A percentile compares a stretch with the other conserved stretches of the same genome.
Conservation (phyloP, 2,329 filamentous ascomycete species). For the Colletotrichum tamarilloi region DNA sequence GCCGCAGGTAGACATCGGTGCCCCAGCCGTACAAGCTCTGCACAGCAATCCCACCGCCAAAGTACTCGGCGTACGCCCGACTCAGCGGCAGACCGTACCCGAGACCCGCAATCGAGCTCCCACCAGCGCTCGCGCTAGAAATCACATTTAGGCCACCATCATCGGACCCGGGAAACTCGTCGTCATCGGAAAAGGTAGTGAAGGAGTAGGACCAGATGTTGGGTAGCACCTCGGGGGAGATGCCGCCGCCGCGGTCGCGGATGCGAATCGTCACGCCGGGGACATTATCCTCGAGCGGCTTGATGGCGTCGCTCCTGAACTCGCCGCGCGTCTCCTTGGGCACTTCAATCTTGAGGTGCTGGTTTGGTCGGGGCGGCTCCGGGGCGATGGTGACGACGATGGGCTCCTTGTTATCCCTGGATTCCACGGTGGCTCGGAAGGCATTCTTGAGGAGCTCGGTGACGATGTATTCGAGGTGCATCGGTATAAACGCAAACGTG, state of each 20-base stretch:
- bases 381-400: constrained; percentile 93
- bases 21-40: constrained; percentile 97
- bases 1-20: constrained; percentile 73
- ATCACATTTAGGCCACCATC: constrained; percentile 82
- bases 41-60: constrained; percentile 94
- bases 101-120: constrained; percentile 88
- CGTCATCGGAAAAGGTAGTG: constrained; percentile 84
- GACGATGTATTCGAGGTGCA: constrained; percentile 96
- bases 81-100: constrained; percentile 93
- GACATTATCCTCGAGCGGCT: constrained; percentile 70
- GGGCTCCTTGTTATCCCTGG: constrained; percentile 80
- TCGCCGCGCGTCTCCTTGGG: constrained; percentile 52
- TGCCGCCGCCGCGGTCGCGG: constrained; percentile 93
- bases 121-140: constrained; percentile 75
- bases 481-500: constrained; percentile 93
- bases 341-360: constrained; percentile 47
- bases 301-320: constrained; percentile 60
- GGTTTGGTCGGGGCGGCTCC: constrained; percentile 58
- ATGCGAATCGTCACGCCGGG: constrained; percentile 96
- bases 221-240: constrained; percentile 82
- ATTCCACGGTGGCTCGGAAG: constrained; percentile 92
- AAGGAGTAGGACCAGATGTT: constrained; percentile 98
- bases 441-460: constrained; percentile 97
- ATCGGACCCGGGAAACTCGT: constrained; percentile 53
- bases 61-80: constrained; percentile 96